These are phyloP conservation scores for Mortierella hygrophila DNA, from an alignment of 192 early-diverging fungal genomes.

Conservation along the genomic window DNA sequence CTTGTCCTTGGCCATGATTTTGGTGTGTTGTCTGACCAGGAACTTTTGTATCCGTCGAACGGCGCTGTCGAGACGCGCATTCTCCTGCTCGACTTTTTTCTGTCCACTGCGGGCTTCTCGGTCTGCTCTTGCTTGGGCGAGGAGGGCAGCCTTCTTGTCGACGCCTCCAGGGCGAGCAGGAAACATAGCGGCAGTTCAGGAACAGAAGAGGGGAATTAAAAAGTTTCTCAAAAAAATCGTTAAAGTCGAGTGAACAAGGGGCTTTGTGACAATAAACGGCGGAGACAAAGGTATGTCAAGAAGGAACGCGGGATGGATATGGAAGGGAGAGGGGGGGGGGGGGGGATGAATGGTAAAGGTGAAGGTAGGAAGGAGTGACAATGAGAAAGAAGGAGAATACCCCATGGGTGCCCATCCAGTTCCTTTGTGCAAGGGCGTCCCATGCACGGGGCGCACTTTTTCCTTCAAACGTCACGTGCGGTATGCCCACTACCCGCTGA, in stretches of 20 bases:
- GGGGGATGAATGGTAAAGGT: not conserved
- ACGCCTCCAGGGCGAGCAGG: slow-evolving; percentile 25
- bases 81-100: slow-evolving; percentile 28
- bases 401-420: not conserved
- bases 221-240: not conserved
- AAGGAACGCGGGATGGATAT: not conserved
- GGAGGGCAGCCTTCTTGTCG: slow-evolving; percentile 45
- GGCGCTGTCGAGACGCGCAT: slow-evolving; percentile 17
- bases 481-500: not conserved
- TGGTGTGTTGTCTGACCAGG: not conserved
- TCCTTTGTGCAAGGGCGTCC: not conserved
- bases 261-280: not conserved
- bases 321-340: too few species aligned
- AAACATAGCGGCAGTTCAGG: slow-evolving; percentile 25
- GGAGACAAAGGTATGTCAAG: not conserved
- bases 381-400: too few species aligned
- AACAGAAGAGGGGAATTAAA: not conserved
- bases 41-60: slow-evolving; percentile 27
- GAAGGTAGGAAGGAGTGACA: not conserved
- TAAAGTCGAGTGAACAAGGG: too few species aligned
- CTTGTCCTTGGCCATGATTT: not conserved
- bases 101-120: slow-evolving; percentile 37
- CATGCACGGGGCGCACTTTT: not conserved
- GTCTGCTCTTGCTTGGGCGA: slow-evolving; percentile 51
- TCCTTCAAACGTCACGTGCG: not conserved